Evolutionary conservation across 805 yeast species (phyloP), one percentile per base, ranked within the genome.

Genomic region (Metschnikowia lunata): DNA sequence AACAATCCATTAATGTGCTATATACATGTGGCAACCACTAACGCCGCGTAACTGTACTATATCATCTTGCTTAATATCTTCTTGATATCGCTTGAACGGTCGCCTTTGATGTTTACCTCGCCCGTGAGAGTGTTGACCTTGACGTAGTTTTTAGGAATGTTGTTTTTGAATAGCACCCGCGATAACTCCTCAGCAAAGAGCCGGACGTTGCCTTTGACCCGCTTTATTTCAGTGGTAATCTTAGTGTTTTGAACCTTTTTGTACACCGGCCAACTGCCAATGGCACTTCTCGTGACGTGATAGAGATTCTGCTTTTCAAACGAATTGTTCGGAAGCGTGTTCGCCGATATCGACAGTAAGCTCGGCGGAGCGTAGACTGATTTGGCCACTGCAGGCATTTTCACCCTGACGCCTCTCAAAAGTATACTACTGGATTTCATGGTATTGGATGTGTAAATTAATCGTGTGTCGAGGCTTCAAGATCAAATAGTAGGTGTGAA

Each of bases 211-310:
- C 97, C 97, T 46, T 74, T 66, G 40, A 88, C 74, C 47, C 79
- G 78, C 59, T 85, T 80, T 26, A 88, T 72, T 58, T 87, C 89
- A 0, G 97, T 88, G 55, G 77, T 76, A n/a, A 73, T 66, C 48
- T 80, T 82, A 23, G 81, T 78, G 48, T 79, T 78, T 59, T 81
- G 86, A 49, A 72, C 63, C 49, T 85, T 88, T 42, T 76, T 71
- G 66, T 88, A 88, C 1, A 88, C 85, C n/a, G 96, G 96, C 59
- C 89, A 71, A 59, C 84, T 80, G 5, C 91, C 88, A 37, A 67
- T 71, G 12, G 74, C 64, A 7, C 87, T 73, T 60, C 84, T 80
- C 18, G 63, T 50, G 29, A 78, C 58, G 55, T 54, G 59, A 54
- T 78, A 78, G 26, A 39, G 50, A 37, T 65, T 63, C 7, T 66